Conservation (phyloP, 148 eudicot genomes). For the Chenopodium formosanum region DNA sequence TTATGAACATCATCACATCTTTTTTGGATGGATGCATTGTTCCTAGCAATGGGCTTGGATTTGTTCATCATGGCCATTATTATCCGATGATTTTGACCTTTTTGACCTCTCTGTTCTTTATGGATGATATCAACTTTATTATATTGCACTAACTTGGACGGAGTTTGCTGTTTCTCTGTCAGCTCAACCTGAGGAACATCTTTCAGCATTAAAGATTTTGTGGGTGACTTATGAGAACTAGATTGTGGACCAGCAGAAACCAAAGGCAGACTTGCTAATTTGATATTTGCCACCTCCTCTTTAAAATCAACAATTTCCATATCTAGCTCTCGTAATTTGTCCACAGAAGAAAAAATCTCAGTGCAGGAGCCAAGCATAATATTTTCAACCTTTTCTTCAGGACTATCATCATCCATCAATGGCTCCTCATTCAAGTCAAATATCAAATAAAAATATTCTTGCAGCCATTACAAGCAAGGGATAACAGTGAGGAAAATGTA, state of each 20-base stretch:
- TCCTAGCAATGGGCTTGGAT: conserved; percentile 28
- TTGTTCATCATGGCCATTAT: conserved; percentile 35
- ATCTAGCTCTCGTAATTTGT: conserved; percentile 2
- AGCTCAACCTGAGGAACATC: conserved; percentile 29
- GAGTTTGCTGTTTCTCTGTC: conserved; percentile 23
- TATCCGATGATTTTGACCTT: conserved; percentile 32
- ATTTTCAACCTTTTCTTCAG: conserved; percentile 22
- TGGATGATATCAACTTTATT: conserved; percentile 18
- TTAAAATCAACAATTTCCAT: conserved; percentile 17
- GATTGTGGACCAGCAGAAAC: conserved; percentile 23
- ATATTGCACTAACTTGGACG: conserved; percentile 26
- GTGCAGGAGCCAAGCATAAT: conserved; percentile 15
- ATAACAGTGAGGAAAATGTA: no score
- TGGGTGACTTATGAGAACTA: conserved; percentile 26
- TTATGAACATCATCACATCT: conserved; percentile 31
- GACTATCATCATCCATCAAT: conserved; percentile 14
- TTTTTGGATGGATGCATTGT: conserved; percentile 32
- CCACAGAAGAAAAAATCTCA: not conserved
- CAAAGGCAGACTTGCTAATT: conserved; percentile 18
- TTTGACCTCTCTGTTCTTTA: conserved; percentile 11
- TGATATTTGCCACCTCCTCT: conserved; percentile 9
- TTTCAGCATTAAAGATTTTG: conserved; percentile 23
- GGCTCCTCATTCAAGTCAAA: conserved; percentile 23
- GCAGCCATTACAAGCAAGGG: no score
- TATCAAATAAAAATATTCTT: no score